Evolutionary conservation across 1,139 yeast genomes (phyloP).

Genomic region (Pichia sp.): DNA sequence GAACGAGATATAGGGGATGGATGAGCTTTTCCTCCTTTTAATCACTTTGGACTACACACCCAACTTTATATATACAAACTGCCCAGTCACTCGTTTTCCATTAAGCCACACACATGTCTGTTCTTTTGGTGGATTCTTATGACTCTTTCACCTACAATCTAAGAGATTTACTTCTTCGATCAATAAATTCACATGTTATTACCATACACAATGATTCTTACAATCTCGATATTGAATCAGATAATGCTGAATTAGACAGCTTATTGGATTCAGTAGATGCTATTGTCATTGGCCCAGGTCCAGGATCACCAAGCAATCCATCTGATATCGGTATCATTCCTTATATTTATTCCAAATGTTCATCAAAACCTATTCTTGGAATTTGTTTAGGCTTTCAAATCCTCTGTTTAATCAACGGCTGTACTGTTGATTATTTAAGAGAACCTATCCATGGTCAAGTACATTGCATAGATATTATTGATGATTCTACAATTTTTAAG

Average conservation of each 20-base stretch:
- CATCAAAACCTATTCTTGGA: constrained; percentile 72
- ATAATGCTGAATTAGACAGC: constrained; percentile 34
- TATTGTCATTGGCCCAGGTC: constrained; percentile 94
- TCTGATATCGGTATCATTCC: constrained; percentile 78
- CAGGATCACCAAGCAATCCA: constrained; percentile 74
- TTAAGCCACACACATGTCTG: constrained; percentile 36
- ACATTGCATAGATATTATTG: constrained; percentile 45
- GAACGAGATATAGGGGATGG: too few species aligned
- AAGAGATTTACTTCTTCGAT: constrained; percentile 55
- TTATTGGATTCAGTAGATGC: constrained; percentile 60
- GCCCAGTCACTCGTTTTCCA: background rate
- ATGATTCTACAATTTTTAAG: constrained; percentile 37
- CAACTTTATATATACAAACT: too few species aligned
- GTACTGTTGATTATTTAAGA: constrained; percentile 48
- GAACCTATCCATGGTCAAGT: constrained; percentile 86
- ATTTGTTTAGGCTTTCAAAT: constrained; percentile 94
- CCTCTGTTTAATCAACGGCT: constrained; percentile 64
- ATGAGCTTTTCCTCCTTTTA: too few species aligned
- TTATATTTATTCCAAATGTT: constrained; percentile 41
- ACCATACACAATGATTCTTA: constrained; percentile 79
- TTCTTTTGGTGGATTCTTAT: constrained; percentile 85
- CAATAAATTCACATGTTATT: constrained; percentile 52
- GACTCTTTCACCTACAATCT: constrained; percentile 93
- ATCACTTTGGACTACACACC: too few species aligned
- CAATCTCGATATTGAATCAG: constrained; percentile 34